Evolutionary conservation across 1,139 yeast genomes (phyloP).

Genomic region (Meyerozyma carpophila): DNA sequence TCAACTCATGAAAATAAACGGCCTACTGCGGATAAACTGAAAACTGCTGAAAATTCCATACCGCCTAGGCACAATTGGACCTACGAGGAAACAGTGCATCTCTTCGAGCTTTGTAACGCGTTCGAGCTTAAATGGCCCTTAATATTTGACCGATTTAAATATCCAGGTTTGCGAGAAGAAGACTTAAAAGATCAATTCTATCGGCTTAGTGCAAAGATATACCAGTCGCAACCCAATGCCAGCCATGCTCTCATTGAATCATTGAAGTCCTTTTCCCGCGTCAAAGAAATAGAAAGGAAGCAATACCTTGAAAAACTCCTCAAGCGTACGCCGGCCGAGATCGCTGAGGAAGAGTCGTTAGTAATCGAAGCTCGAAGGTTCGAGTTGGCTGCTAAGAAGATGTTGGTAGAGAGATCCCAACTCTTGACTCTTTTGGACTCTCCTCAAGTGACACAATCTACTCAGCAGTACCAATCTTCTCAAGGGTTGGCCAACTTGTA

Average conservation of each 20-base stretch:
- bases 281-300: slow-evolving; percentile 72
- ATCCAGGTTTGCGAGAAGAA: slow-evolving; percentile 43
- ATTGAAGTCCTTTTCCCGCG: slow-evolving; percentile 52
- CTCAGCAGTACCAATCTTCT: slow-evolving; percentile 74
- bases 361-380: slow-evolving; percentile 90
- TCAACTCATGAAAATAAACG: background rate
- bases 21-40: background rate
- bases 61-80: slow-evolving; percentile 48
- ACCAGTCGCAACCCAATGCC: slow-evolving; percentile 42
- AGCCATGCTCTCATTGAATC: slow-evolving; percentile 45
- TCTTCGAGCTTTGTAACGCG: slow-evolving; percentile 65
- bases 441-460: slow-evolving; percentile 76
- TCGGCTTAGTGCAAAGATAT: slow-evolving; percentile 31
- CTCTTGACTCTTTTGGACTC: slow-evolving; percentile 77
- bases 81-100: slow-evolving; percentile 68
- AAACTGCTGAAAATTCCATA: slow-evolving; percentile 4
- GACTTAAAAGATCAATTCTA: slow-evolving; percentile 84
- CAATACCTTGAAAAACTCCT: slow-evolving; percentile 71
- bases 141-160: slow-evolving; percentile 67
- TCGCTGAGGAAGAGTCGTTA: slow-evolving; percentile 94
- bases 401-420: slow-evolving; percentile 78
- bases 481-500: slow-evolving; percentile 88
- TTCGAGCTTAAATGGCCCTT: slow-evolving; percentile 89
- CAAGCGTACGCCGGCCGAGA: slow-evolving; percentile 88
- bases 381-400: slow-evolving; percentile 88